phyloP scores from a whole-genome alignment of 2,329 filamentous ascomycete species.

The Daldinia sp. region DNA sequence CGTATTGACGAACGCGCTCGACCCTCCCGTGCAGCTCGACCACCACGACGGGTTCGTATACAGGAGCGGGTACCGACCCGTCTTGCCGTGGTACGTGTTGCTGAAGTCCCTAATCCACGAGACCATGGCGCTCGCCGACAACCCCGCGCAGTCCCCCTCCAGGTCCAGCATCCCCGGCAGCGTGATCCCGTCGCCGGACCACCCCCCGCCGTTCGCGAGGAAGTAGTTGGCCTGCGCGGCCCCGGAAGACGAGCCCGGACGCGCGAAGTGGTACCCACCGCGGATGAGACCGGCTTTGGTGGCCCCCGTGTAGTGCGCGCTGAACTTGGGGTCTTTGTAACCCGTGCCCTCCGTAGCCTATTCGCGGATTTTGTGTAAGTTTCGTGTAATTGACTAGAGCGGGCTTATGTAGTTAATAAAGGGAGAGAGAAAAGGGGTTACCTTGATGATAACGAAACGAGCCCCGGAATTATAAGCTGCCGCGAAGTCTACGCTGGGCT shows the following conservation, averaged over 20 bases:
- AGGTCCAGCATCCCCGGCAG: conserved; percentile 70
- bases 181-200: conserved; percentile 65
- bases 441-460: conserved; percentile 61
- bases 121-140: conserved; percentile 61
- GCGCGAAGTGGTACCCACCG: conserved; percentile 69
- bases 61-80: conserved; percentile 63
- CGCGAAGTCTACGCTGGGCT: conserved; percentile 55
- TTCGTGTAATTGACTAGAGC: neutral
- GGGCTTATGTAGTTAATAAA: neutral
- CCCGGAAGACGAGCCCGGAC: conserved; percentile 58
- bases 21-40: conserved; percentile 64
- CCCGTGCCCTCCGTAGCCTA: conserved; percentile 66
- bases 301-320: conserved; percentile 61
- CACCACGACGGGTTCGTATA: conserved; percentile 68
- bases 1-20: conserved; percentile 58
- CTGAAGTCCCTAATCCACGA: conserved; percentile 66
- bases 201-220: conserved; percentile 65
- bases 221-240: conserved; percentile 65
- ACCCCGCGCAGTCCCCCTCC: conserved; percentile 62
- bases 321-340: conserved; percentile 61
- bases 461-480: conserved; percentile 55
- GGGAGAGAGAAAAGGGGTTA: conserved; percentile 24
- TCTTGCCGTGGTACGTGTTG: conserved; percentile 60
- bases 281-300: conserved; percentile 65
- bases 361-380: neutral